Conservation (phyloP, 257 asterid genomes). For the Solanum tacnaense region DNA sequence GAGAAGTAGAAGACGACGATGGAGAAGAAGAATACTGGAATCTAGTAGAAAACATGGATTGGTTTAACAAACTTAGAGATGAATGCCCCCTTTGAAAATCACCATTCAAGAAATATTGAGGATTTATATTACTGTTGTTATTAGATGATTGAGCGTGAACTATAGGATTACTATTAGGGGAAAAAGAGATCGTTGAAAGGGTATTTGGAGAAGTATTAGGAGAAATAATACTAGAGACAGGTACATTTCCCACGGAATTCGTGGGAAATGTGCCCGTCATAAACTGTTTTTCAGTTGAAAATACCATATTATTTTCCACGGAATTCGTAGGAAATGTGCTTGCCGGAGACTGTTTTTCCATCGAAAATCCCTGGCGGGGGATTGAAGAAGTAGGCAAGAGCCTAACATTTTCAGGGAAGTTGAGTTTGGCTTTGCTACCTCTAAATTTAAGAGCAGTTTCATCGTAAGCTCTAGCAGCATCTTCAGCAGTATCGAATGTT, state of each 20-base stretch:
- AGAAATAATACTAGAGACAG: background rate
- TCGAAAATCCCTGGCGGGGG: background rate
- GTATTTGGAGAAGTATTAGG: background rate
- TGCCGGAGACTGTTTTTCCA: background rate
- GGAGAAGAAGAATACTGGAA: background rate
- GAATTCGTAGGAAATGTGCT: background rate
- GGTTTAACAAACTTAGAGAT: background rate
- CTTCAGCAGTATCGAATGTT: conserved; percentile 40
- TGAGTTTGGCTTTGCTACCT: conserved; percentile 51
- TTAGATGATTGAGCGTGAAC: conserved; percentile 1
- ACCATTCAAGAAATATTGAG: background rate
- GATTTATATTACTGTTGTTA: background rate
- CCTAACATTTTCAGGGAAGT: conserved; percentile 43
- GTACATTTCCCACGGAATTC: background rate
- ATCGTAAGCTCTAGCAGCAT: conserved; percentile 48
- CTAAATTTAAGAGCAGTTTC: conserved; percentile 37
- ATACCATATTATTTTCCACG: background rate
- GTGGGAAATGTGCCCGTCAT: background rate
- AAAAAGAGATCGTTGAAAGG: background rate
- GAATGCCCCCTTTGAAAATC: background rate
- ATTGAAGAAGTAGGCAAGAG: conserved; percentile 1
- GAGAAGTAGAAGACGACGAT: background rate
- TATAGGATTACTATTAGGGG: conserved; percentile 1
- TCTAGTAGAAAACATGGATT: background rate
- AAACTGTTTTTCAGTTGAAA: background rate